phyloP scores from a whole-genome alignment of 2,329 filamentous ascomycete genomes.

The Chaetomiaceae sp. region DNA sequence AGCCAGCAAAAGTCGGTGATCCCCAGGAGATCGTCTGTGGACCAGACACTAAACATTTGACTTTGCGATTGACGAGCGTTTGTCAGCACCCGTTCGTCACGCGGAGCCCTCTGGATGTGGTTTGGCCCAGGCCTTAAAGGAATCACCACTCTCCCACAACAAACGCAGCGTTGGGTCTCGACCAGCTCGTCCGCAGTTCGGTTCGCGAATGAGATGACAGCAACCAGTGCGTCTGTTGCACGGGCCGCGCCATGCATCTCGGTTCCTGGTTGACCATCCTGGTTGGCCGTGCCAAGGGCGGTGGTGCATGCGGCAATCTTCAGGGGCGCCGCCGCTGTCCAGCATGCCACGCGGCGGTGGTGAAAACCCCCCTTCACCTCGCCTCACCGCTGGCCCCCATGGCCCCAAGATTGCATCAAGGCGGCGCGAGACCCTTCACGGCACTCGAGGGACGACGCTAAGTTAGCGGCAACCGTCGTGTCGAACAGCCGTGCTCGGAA shows the following conservation, averaged over 20 bases:
- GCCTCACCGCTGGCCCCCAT: conserved; percentile 12
- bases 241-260: conserved; percentile 5
- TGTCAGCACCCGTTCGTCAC: too few relatives aligned
- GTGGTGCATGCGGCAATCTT: conserved; percentile 4
- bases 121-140: too few relatives aligned
- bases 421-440: conserved; percentile 6
- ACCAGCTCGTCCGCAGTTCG: conserved; percentile 1
- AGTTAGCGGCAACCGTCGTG: neutral
- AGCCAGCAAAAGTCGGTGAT: too few relatives aligned
- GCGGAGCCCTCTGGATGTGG: too few relatives aligned
- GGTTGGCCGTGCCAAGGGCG: neutral
- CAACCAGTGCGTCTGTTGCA: conserved; percentile 7
- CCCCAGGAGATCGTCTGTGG: too few relatives aligned
- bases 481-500: neutral
- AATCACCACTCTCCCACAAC: too few relatives aligned
- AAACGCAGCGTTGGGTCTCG: neutral
- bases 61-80: too few relatives aligned
- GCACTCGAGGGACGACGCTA: neutral
- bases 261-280: neutral
- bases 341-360: conserved; percentile 14
- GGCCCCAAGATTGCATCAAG: conserved; percentile 15
- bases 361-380: neutral
- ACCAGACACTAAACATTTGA: too few relatives aligned
- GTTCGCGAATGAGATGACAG: conserved; percentile 12
- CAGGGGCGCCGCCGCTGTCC: neutral